These are phyloP conservation scores for Diaporthe humulicola DNA, from an alignment of 2,329 filamentous ascomycete species.

Conservation along the genomic window DNA sequence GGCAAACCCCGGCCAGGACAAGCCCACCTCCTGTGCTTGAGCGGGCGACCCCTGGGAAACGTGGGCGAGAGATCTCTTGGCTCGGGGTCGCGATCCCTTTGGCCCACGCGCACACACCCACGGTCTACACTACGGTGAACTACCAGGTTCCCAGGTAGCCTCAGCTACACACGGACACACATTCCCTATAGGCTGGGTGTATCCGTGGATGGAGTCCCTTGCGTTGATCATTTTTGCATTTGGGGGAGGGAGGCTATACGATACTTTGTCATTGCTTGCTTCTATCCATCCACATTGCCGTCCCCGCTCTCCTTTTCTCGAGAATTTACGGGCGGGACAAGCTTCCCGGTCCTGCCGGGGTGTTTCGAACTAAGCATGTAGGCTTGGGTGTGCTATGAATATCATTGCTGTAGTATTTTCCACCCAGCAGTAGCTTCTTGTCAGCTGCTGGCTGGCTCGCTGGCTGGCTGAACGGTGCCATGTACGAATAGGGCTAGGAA, in stretches of 20 bases:
- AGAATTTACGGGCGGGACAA: neutral
- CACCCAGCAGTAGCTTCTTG: neutral
- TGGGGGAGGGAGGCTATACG: neutral
- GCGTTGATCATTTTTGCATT: neutral
- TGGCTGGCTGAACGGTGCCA: neutral
- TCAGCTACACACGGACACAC: neutral
- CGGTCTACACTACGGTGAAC: neutral
- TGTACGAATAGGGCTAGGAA: neutral
- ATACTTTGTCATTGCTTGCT: neutral
- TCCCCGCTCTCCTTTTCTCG: neutral
- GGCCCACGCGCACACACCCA: neutral
- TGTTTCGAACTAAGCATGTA: slow-evolving; percentile 11
- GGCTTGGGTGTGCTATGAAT: neutral
- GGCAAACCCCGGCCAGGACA: neutral
- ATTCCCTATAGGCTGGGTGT: slow-evolving; percentile 6
- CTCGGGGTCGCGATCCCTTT: slow-evolving; percentile 17
- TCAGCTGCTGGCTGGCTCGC: neutral
- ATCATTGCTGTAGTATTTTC: too few relatives aligned
- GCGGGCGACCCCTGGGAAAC: slow-evolving; percentile 22
- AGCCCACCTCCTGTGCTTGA: neutral
- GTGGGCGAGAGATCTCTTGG: slow-evolving; percentile 25
- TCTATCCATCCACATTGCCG: neutral
- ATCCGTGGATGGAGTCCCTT: slow-evolving; percentile 8
- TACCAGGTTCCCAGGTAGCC: neutral
- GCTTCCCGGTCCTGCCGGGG: slow-evolving; percentile 14